Conservation (phyloP, 1,139 yeast genomes). For the Arxiozyma slooffiae region DNA sequence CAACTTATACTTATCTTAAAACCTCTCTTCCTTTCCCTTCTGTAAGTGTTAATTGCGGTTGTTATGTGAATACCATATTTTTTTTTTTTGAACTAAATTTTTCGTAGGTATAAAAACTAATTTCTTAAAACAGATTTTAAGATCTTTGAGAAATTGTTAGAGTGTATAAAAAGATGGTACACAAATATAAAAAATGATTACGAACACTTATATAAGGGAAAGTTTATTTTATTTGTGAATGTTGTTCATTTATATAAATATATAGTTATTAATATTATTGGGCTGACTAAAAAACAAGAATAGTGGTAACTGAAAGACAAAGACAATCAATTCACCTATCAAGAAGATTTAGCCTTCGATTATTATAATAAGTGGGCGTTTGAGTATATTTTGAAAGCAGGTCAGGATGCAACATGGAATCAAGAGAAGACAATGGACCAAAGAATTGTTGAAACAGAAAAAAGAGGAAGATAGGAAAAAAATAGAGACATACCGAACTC, state of each 20-base stretch:
- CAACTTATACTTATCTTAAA: no score
- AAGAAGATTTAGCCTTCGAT: background rate
- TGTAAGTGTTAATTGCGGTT: background rate
- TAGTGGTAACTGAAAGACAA: background rate
- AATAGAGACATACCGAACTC: slow-evolving; percentile 44
- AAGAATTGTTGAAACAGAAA: slow-evolving; percentile 49
- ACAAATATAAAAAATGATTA: no score
- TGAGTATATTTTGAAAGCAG: no score
- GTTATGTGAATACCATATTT: background rate
- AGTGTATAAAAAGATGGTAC: no score
- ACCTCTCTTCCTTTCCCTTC: no score
- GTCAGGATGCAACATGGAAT: slow-evolving; percentile 48
- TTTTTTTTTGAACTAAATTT: no score
- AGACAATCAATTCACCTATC: background rate
- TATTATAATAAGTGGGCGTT: no score
- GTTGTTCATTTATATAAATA: no score
- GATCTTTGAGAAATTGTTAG: background rate
- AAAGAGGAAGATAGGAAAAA: slow-evolving; percentile 43
- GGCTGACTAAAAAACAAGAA: no score
- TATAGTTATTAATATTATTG: no score
- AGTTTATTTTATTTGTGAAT: no score
- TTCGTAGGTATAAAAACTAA: background rate
- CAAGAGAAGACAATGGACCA: slow-evolving; percentile 48
- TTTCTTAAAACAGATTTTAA: background rate
- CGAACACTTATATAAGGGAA: no score